Conservation (phyloP, 257 asterid species). For the Solanum lignicaule region DNA sequence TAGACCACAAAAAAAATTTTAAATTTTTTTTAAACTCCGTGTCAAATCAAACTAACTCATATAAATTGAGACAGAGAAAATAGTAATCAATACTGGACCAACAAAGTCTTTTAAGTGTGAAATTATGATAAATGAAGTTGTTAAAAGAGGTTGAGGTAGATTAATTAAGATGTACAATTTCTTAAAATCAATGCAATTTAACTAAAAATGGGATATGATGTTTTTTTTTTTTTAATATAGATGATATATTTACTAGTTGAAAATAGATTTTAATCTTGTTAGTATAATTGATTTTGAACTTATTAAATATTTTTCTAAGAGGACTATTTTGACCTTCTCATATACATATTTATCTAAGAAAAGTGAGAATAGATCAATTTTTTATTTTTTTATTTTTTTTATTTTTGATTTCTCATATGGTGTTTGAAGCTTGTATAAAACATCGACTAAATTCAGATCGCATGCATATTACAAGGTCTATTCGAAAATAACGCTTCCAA, state of each 20-base stretch:
- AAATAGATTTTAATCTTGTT: not conserved
- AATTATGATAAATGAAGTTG: not conserved
- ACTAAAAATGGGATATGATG: not conserved
- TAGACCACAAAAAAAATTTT: no score
- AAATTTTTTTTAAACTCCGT: no score
- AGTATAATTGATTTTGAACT: not conserved
- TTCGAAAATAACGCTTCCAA: no score
- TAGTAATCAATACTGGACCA: no score
- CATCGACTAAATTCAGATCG: no score
- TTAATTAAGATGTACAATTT: not conserved
- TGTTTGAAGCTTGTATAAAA: not conserved
- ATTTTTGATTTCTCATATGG: not conserved
- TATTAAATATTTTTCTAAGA: not conserved
- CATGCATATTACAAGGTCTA: fast-evolving
- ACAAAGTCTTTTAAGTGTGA: not conserved
- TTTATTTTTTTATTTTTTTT: no score
- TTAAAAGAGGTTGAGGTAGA: not conserved
- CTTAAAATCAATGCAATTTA: not conserved
- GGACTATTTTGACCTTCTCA: not conserved
- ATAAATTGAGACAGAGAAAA: no score
- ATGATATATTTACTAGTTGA: not conserved
- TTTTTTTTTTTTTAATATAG: not conserved
- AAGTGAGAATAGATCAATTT: not conserved
- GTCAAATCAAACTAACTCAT: not conserved
- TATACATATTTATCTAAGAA: not conserved